phyloP scores from a whole-genome alignment of 441 rosid genomes.

The Gossypium laxum region DNA sequence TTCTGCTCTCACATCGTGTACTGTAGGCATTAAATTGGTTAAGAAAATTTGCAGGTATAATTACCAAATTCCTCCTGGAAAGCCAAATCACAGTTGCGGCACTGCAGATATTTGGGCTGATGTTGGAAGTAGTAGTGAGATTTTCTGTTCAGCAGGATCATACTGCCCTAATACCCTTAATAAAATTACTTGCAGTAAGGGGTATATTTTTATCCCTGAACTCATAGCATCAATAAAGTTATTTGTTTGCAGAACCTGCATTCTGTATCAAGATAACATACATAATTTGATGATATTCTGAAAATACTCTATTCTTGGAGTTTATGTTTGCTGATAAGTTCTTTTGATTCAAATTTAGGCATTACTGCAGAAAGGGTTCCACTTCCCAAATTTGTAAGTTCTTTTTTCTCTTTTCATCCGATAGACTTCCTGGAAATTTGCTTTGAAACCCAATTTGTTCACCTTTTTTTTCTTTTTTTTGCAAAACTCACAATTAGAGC shows the following conservation, averaged over 20 bases:
- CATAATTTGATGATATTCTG: constrained; percentile 13
- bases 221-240: constrained; percentile 14
- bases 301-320: constrained; percentile 1
- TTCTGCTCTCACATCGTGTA: background rate
- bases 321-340: constrained; percentile 11
- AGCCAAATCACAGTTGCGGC: constrained; percentile 46
- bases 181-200: constrained; percentile 43
- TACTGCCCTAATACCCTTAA: constrained; percentile 47
- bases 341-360: constrained; percentile 36
- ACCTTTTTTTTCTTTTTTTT: background rate
- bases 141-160: constrained; percentile 60
- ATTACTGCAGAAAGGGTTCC: constrained; percentile 52
- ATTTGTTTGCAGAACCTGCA: background rate
- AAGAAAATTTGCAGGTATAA: constrained; percentile 36
- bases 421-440: background rate
- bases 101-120: constrained; percentile 54
- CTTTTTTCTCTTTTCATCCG: background rate
- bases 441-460: background rate
- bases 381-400: constrained; percentile 42
- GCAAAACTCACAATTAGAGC: background rate
- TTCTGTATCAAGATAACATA: background rate
- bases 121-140: constrained; percentile 32
- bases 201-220: constrained; percentile 42
- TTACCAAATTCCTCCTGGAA: constrained; percentile 48
- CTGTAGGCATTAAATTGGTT: constrained; percentile 11